Base-by-base conservation (phyloP, 164 flowering plant species). In the Santalum album region DNA sequence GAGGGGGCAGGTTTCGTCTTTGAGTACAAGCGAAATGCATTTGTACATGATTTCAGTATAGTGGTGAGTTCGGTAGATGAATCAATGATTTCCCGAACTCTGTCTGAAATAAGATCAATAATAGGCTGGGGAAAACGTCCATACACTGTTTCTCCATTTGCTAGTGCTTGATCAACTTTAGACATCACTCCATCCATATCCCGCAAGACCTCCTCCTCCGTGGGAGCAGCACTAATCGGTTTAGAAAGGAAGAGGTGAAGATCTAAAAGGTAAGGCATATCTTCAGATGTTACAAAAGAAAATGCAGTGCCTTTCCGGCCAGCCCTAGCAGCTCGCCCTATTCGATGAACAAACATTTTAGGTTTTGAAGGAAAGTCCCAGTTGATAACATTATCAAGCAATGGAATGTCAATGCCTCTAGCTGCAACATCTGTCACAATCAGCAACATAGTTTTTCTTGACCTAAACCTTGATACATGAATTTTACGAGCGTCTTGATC, bases 341-440 rank as follows among this genome's bases (percentile, higher is more conserved):
- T 97, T 66, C 99, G 78, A 74, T 87, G 99, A 43, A 89, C 90
- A 75, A 92, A 92, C 56, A 89, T 82, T 64, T 92, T 92, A 20
- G 99, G 96, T 55, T 76, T 92, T 19, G 99, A 86, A 25, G 97
- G 96, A 49, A 88, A 92, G 63, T 92, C 99, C 95, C 95, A 89
- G 59, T 89, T 92, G 54, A 92, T 69, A 27, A 89, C 99, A 79
- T 89, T 92, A 62, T 92, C 99, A 46, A 92, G 96, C 65, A 89
- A 72, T 1, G 99, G 99, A 46, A 92, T 92, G 69, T 92, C 99
- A 69, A 92, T 85, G 21, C 99, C 99, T 64, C 99, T 77, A 26
- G 97, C 97, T 9, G 99, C 99, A 70, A 92, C 77, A 79, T 89
- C 97, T 11, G 96, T 92, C 67, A 92, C 99, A 65, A 92, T 76